phyloP scores from a whole-genome alignment of 306 rosid species.

The peach (Prunus persica) region DNA sequence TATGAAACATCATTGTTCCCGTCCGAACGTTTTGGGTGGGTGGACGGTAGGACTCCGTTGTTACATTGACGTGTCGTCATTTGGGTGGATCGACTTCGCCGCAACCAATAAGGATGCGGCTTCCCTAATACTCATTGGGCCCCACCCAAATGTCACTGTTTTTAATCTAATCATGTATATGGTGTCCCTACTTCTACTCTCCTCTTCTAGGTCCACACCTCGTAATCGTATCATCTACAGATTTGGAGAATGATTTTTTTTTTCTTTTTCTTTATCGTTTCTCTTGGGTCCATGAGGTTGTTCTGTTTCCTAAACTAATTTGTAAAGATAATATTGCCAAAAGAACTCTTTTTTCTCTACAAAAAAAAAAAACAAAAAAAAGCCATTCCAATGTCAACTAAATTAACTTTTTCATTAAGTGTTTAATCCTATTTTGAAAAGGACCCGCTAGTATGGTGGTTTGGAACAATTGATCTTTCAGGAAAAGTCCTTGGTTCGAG shows the following conservation, averaged over 20 bases:
- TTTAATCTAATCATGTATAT: conserved; percentile 16
- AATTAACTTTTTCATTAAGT: no score
- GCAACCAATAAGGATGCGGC: conserved; percentile 50
- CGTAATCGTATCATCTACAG: background rate
- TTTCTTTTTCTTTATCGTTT: background rate
- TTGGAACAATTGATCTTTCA: accelerated
- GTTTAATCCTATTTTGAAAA: no score
- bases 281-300: background rate
- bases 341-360: no score
- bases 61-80: conserved; percentile 28
- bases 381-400: background rate
- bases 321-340: background rate
- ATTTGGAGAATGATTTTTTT: conserved; percentile 4
- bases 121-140: conserved; percentile 29
- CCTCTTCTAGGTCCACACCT: background rate
- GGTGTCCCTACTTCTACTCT: background rate
- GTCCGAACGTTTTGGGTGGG: conserved; percentile 7
- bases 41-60: conserved; percentile 22
- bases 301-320: background rate
- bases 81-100: conserved; percentile 17
- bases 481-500: no score
- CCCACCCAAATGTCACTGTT: conserved; percentile 34
- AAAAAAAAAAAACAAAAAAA: no score
- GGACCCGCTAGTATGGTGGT: accelerated
- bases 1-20: conserved; percentile 21